Evolutionary conservation across 2,329 filamentous ascomycete genomes (phyloP).

Genomic region (Phyllosticta ampelicida): DNA sequence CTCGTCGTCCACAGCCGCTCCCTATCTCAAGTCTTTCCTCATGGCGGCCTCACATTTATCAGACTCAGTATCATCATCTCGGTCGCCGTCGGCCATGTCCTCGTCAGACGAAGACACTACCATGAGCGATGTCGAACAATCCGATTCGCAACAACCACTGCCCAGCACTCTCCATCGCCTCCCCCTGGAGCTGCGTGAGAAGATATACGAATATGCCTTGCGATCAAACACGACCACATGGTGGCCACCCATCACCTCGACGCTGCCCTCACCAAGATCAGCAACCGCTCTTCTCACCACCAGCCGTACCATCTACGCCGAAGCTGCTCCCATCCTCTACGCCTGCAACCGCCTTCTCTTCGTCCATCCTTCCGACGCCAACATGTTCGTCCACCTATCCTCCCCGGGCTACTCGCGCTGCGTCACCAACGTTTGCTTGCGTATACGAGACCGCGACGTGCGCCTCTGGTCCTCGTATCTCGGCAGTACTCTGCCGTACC

Average conservation of each 20-base stretch:
- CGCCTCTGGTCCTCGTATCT: conserved; percentile 28
- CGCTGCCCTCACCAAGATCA: conserved; percentile 14
- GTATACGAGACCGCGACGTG: conserved; percentile 27
- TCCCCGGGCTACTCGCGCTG: conserved; percentile 17
- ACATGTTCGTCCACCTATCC: conserved; percentile 27
- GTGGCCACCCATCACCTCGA: conserved; percentile 20
- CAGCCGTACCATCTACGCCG: conserved; percentile 22
- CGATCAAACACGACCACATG: conserved; percentile 23
- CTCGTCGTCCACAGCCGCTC: neutral
- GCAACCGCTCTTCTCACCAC: conserved; percentile 20
- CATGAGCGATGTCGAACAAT: conserved; percentile 1
- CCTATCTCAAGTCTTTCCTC: neutral
- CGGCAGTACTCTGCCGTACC: conserved; percentile 18
- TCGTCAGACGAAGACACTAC: conserved; percentile 1
- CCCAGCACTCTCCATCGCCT: conserved; percentile 14
- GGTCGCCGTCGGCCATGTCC: neutral
- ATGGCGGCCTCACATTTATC: neutral
- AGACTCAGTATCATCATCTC: neutral
- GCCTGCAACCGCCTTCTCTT: conserved; percentile 27
- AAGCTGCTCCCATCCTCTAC: conserved; percentile 27
- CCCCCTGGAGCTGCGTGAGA: conserved; percentile 26
- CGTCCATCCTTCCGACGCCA: conserved; percentile 29
- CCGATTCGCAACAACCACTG: neutral
- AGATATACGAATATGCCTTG: conserved; percentile 24
- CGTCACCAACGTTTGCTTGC: conserved; percentile 24